phyloP scores from a whole-genome alignment of 2,329 filamentous ascomycete species.

The Phaeomoniella chlamydospora region DNA sequence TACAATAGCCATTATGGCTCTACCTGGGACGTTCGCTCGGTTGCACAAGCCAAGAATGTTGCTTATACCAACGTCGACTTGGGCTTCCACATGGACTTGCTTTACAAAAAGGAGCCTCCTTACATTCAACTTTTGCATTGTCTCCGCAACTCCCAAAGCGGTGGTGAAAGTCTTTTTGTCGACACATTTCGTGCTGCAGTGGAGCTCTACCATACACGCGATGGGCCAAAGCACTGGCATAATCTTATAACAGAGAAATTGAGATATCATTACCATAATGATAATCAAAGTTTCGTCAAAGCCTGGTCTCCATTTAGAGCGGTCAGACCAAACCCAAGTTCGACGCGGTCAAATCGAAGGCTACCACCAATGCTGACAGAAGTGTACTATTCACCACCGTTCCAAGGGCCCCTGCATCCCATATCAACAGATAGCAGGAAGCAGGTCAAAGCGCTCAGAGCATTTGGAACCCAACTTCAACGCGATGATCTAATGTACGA shows the following conservation, averaged over 20 bases:
- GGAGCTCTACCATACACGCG: slow-evolving; percentile 19
- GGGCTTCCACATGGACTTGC: slow-evolving; percentile 82
- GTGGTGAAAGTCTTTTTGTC: slow-evolving; percentile 76
- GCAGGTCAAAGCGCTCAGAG: slow-evolving; percentile 11
- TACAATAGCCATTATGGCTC: slow-evolving; percentile 82
- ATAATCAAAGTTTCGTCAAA: no score
- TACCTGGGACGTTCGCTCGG: slow-evolving; percentile 78
- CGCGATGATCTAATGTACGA: slow-evolving; percentile 46
- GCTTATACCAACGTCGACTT: slow-evolving; percentile 75
- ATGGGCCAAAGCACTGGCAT: slow-evolving; percentile 13
- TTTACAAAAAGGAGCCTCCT: slow-evolving; percentile 71
- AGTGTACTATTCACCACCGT: slow-evolving; percentile 65
- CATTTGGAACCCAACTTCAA: slow-evolving; percentile 15
- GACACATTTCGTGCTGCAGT: slow-evolving; percentile 53
- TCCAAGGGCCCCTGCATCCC: slow-evolving; percentile 46
- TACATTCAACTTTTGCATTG: slow-evolving; percentile 82
- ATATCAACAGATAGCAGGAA: slow-evolving; percentile 3
- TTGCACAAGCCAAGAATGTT: slow-evolving; percentile 75
- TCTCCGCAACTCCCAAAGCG: slow-evolving; percentile 61
- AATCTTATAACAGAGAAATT: neutral
- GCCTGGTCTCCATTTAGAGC: no score
- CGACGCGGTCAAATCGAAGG: slow-evolving; percentile 5
- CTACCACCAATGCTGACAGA: slow-evolving; percentile 9
- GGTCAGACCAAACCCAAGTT: no score
- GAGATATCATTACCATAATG: slow-evolving; percentile 2